Base-by-base conservation (phyloP, 2,329 filamentous ascomycete species). In the Endoconidiophora laricicola region DNA sequence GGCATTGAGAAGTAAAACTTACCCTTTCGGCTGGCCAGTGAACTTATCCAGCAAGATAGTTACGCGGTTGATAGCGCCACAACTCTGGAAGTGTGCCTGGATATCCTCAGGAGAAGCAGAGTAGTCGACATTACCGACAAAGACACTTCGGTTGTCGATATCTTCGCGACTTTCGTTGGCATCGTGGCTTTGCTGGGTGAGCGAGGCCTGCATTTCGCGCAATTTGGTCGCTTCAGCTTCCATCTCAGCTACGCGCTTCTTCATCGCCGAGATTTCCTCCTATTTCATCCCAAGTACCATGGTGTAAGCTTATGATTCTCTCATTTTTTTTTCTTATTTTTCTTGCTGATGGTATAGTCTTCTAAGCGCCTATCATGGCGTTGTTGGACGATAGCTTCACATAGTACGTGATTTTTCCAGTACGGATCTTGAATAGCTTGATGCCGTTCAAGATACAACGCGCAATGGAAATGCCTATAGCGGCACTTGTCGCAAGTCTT, bases 11-110 rank as follows among this genome's bases (percentile, higher is more conserved):
- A 40, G n/a, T 3, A 38, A 44, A 33, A 60, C 81, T 66, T 71
- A 94, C 88, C 91, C 91, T 73, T 98, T 98, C n/a, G 91, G 91
- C 71, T 96, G 88, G 56, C 91, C 91, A 9, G 88, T 94, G 62
- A 95, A 96, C 71, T 98, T 98, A 70, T 98, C 91, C 58, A 98
- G 70, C 58, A 98, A 71, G 57, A 98, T 98, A 1, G 91, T 98
- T 53, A 98, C 91, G 54, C 91, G 83, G 67, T 98, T 98, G 72
- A 98, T 98, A 57, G 84, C 86, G 54, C 91, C 91, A 60, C 87
- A 94, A 71, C 81, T 93, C 71, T 94, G 87, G 69, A 98, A 98
- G 63, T 98, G 91, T 53, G 87, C 86, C 70, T 98, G 91, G 53
- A 98, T 91, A 70, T 98, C 91, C 68, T 98, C 91, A 2, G 91